Evolutionary conservation across 331 rosid species (phyloP), one percentile per base, ranked within the genome.

Genomic region (Cydonia oblonga): DNA sequence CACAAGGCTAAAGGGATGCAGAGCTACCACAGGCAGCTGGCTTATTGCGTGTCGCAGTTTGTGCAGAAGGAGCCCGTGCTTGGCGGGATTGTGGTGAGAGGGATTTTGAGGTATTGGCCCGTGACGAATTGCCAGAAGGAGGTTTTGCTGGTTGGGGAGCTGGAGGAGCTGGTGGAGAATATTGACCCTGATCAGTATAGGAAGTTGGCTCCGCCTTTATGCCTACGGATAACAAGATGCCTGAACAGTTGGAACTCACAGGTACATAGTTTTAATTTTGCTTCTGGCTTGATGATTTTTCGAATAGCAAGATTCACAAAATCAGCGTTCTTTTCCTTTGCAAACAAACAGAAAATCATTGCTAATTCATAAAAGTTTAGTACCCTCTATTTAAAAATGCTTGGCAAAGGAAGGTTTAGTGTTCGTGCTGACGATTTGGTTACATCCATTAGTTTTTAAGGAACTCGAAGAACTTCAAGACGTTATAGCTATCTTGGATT

Each of bases 11-110:
- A 86, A 30, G 91, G 92, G 62, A 73, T 90, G 95, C 92, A 75
- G 56, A 79, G 63, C 61, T 89, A 87, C 74, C 90, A 89, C 15
- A 87, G 73, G 82, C 96, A 91, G 73, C 71, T 93, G 76, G 91
- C 90, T 61, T 93, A 91, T 32, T 93, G 97, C 44, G 86, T 89
- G 15, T 81, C 87, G 38, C 98, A 93, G 81, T 91, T 93, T 80
- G 91, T 90, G 79, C 92, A 84, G 82, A 93, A 90, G 79, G 97
- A 93, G 79, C 96, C 96, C 16, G 86, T 77, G 84, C 96, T 91
- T 32, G 98, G 96, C 61, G 96, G 91, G 71, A 77, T 82, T 29
- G 83, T 87, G 44, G 87, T 93, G 23, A 84, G 97, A 78, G 93
- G 95, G 49, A 82, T 93, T 51, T 65, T 93, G 60, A 89, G 82